Base-by-base conservation (phyloP, 164 flowering plant species). In the Umbellularia californica region DNA sequence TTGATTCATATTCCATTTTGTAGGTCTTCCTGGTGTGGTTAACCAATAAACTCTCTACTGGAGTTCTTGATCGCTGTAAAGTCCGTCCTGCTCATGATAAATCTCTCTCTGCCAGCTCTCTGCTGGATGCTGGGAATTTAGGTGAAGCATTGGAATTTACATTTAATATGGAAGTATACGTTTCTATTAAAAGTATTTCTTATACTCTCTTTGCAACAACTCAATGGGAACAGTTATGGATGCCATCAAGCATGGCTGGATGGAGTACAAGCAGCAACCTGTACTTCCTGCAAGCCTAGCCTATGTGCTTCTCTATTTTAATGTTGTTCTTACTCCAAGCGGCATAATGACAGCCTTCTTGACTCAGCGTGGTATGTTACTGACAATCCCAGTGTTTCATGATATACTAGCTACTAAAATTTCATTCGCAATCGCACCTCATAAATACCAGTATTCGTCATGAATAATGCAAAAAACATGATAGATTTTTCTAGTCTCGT, bases 251-350 rank as follows among this genome's bases (percentile, higher is more conserved):
- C 87, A 85, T 72, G 99, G 99, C 14, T 96, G 99, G 98, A 71
- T 80, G 77, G 99, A 94, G 73, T 96, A 96, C 82, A 79, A 89
- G 76, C 87, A 89, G 77, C 98, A 92, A 83, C 98, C 99, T 74
- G 98, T 91, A 85, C 94, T 96, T 74, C 99, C 99, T 76, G 99
- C 99, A 78, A 96, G 99, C 82, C 85, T 96, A 58, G 98, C 98
- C 20, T 94, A 84, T 84, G 99, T 96, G 70, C 88, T 96, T 69
- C 93, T 94, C 66, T 91, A 77, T 84, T 96, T 92, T 86, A 96
- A 96, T 81, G 83, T 89, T 77, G 97, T 92, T 76, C 97, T 96
- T 41, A 79, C 94, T 68, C 97, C 99, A 50, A 92, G 99, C 68
- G 90, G 97, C 78, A 83, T 96, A 81, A 96, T 94, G 99, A 96